Evolutionary conservation across 1,284 basidiomycete genomes (phyloP).

Genomic region (Malassezia sp.): DNA sequence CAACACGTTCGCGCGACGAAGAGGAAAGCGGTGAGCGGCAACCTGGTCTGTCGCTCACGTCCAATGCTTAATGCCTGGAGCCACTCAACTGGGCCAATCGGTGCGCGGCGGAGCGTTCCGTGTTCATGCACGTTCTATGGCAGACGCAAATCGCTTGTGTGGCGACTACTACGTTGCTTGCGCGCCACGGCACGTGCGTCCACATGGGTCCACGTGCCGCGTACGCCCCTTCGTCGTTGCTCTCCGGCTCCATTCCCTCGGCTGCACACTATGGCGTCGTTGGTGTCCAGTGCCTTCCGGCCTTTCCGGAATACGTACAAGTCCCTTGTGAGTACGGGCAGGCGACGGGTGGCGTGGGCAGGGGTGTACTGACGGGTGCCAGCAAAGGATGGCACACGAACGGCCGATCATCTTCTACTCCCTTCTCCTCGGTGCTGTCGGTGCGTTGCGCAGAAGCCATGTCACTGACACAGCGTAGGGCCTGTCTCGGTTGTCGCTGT

Average conservation of each 20-base stretch:
- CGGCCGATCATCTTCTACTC: conserved; percentile 85
- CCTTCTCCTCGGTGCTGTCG: conserved; percentile 57
- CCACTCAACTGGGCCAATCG: background rate
- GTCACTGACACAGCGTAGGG: conserved; percentile 49
- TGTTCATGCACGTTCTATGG: background rate
- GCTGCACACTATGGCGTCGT: conserved; percentile 17
- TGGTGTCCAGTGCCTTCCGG: conserved; percentile 20
- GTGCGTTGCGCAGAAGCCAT: conserved; percentile 17
- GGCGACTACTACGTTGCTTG: no score
- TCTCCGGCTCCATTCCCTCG: background rate
- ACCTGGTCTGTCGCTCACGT: no score
- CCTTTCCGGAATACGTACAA: conserved; percentile 36
- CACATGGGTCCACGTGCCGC: conserved; percentile 7
- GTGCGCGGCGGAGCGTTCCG: background rate
- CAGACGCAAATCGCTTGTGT: background rate
- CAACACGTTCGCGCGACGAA: conserved; percentile 1
- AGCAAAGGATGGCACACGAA: conserved; percentile 88
- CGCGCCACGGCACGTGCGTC: conserved; percentile 1
- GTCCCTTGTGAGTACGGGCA: conserved; percentile 28
- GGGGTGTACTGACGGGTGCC: no score
- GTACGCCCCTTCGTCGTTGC: background rate
- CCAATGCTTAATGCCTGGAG: no score
- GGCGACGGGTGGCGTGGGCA: no score
- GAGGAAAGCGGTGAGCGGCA: background rate
- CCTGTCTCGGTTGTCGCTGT: conserved; percentile 65